phyloP scores from a whole-genome alignment of 2,329 filamentous ascomycete species.

The Fusarium guadeloupense region DNA sequence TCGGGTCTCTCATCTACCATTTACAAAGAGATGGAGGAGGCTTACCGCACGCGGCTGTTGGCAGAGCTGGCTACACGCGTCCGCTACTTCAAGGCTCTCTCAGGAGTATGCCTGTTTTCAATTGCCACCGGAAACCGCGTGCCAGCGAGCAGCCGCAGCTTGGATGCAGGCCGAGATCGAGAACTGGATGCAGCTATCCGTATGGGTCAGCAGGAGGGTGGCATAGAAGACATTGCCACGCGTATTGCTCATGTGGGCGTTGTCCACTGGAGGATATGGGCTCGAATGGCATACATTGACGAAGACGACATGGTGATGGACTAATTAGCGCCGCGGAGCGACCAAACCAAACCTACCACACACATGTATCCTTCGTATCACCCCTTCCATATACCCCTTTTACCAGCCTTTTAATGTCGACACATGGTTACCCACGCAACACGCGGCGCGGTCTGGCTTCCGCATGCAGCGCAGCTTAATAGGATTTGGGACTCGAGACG shows the following conservation, averaged over 20 bases:
- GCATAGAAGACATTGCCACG: constrained; percentile 74
- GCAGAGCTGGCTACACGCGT: constrained; percentile 60
- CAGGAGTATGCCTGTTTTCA: constrained; percentile 63
- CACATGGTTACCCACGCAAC: constrained; percentile 8
- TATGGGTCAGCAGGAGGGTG: constrained; percentile 61
- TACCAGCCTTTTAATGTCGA: constrained; percentile 39
- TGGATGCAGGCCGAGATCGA: constrained; percentile 46
- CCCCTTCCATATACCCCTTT: constrained; percentile 23
- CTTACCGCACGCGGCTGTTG: constrained; percentile 60
- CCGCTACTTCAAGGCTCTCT: constrained; percentile 61
- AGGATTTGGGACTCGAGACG: constrained; percentile 1
- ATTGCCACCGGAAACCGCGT: constrained; percentile 63
- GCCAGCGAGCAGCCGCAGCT: constrained; percentile 49
- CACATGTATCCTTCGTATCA: constrained; percentile 23
- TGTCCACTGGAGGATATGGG: constrained; percentile 92
- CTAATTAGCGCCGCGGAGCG: constrained; percentile 18
- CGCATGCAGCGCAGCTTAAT: constrained; percentile 10
- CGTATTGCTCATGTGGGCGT: constrained; percentile 84
- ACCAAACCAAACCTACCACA: not conserved
- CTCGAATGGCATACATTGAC: constrained; percentile 72
- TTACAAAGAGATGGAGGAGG: constrained; percentile 60
- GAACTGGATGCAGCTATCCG: constrained; percentile 49
- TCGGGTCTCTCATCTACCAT: constrained; percentile 54
- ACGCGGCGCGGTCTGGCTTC: constrained; percentile 12
- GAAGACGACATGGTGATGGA: constrained; percentile 53